Percentiles rank a stretch among this genome's conserved stretches.
Conservation (phyloP, 768 basidiomycete genomes). For the Porpolomopsis calyptriformis region DNA sequence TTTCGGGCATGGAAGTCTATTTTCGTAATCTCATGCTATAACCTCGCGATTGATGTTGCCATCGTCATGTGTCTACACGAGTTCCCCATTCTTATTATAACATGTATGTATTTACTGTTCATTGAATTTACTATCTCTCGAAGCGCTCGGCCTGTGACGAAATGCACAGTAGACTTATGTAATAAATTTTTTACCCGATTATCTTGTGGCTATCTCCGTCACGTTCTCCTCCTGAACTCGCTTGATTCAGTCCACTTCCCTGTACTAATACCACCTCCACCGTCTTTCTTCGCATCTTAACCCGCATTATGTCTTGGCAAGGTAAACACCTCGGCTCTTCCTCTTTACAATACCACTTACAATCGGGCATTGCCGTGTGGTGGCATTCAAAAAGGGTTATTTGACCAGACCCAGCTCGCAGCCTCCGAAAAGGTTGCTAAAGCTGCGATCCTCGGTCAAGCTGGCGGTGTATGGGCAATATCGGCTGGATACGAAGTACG, state of each 20-base stretch:
- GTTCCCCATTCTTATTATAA: too few species aligned
- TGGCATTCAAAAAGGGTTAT: background rate
- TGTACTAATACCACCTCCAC: background rate
- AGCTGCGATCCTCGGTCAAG: conserved; percentile 66
- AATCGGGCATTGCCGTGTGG: background rate
- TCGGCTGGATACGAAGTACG: conserved; percentile 49
- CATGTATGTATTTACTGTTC: too few species aligned
- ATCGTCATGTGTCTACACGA: too few species aligned
- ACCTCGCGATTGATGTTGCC: too few species aligned
- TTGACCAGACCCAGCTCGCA: conserved; percentile 68
- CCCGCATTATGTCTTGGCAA: conserved; percentile 59
- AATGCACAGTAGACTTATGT: background rate
- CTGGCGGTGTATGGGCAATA: conserved; percentile 71
- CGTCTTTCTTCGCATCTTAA: conserved; percentile 5
- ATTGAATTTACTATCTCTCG: too few species aligned
- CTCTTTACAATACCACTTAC: background rate
- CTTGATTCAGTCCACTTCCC: background rate
- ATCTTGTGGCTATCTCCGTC: background rate
- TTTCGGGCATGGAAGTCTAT: too few species aligned
- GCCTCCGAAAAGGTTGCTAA: conserved; percentile 56
- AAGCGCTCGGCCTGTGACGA: too few species aligned
- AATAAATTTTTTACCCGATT: background rate
- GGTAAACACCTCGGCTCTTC: conserved; percentile 28
- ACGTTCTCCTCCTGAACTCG: too few species aligned
- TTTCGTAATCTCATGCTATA: too few species aligned